Base-by-base conservation (phyloP, 1,284 basidiomycete species). In the Ganoderma sinense region DNA sequence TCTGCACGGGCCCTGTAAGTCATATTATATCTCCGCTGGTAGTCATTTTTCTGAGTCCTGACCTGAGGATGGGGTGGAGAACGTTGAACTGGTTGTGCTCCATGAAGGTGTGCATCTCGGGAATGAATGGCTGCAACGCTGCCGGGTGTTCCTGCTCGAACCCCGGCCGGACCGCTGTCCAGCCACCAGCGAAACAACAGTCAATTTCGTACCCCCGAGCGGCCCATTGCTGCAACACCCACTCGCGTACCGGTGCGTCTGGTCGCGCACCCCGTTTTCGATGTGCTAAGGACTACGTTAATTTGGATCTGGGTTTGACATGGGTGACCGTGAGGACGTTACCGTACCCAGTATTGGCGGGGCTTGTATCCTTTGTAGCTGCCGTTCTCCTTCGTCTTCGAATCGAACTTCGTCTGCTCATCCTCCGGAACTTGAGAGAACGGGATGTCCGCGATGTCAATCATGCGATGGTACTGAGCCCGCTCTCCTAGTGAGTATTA, bases 311-410 rank as follows among this genome's bases (percentile, higher is more conserved):
- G 23, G 14, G 8, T 23, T n/a, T 13, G 33, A 33, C 33, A 33
- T 33, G 33, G 33, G 33, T 33, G 33, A 43, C 14, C n/a, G 26
- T 33, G 33, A 13, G 41, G 16, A 3, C 5, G 13, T n/a, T 5
- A 41, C 1, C 78, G 0, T 72, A 90, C 90, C 86, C 86, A 90
- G 67, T 87, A 87, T 63, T 85, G 81, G 2, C 85, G 84, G 13
- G 80, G 80, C 74, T 91, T 91, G 75, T 91, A 91, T 1, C 90
- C 91, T 72, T 87, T 84, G 69, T 84, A 90, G 0, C 86, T 85
- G 5, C 88, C 87, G 0, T 82, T 83, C 65, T 83, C 80, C 69
- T 88, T 87, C 64, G 85, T 84, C 65, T 84, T 82, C 0, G 80
- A 84, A 20, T 79, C 81, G 74, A 88, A 90, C 20, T 75, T 75